Conservation (phyloP, 768 basidiomycete species). For the Auricularia sp. region DNA sequence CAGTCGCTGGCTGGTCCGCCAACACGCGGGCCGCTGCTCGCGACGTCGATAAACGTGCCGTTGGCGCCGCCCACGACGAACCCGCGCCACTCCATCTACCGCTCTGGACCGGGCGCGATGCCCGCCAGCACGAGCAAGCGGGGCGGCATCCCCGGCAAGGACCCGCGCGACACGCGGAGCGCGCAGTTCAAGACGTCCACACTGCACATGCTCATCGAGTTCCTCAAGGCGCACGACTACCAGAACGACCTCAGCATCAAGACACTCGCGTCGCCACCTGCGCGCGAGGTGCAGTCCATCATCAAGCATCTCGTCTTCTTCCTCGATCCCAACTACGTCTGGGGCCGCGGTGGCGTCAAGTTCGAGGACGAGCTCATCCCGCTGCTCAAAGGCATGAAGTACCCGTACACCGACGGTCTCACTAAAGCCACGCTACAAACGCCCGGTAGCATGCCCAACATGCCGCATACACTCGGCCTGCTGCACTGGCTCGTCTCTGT, state of each 20-base stretch:
- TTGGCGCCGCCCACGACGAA: slow-evolving; percentile 34
- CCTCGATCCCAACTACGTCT: slow-evolving; percentile 59
- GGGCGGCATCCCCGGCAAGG: slow-evolving; percentile 44
- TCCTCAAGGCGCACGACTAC: slow-evolving; percentile 54
- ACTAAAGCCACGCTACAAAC: slow-evolving; percentile 83
- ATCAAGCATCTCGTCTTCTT: slow-evolving; percentile 67
- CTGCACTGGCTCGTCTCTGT: slow-evolving; percentile 88
- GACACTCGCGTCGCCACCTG: slow-evolving; percentile 67
- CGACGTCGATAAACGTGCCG: slow-evolving; percentile 12
- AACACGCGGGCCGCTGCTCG: slow-evolving; percentile 44
- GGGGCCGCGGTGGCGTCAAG: slow-evolving; percentile 39
- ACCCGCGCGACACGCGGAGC: slow-evolving; percentile 72
- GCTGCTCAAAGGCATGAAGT: slow-evolving; percentile 63
- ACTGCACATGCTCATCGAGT: slow-evolving; percentile 66
- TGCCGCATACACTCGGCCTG: slow-evolving; percentile 81
- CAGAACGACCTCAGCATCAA: slow-evolving; percentile 48
- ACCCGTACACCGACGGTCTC: slow-evolving; percentile 71
- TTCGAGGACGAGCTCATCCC: slow-evolving; percentile 79
- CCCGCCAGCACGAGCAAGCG: slow-evolving; percentile 61
- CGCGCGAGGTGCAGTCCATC: slow-evolving; percentile 77
- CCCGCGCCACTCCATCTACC: slow-evolving; percentile 58
- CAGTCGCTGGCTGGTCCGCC: slow-evolving; percentile 73
- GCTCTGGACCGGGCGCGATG: slow-evolving; percentile 54
- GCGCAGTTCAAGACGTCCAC: slow-evolving; percentile 61
- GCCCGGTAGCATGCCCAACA: slow-evolving; percentile 84